Base-by-base conservation (phyloP, 2,329 filamentous ascomycete species). In the Sarocladium brachiariae region DNA sequence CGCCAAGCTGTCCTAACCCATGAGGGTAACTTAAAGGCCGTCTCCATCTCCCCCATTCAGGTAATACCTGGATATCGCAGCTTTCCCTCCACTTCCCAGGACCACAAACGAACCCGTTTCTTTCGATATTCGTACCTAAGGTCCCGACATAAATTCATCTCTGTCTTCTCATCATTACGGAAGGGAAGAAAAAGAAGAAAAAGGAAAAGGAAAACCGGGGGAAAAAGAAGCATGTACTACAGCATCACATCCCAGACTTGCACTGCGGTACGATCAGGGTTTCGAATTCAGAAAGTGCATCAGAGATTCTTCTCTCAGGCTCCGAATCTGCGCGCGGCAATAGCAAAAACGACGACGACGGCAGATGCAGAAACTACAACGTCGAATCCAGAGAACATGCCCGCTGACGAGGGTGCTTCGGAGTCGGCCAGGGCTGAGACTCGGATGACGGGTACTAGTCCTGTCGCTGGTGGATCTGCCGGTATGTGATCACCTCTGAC, bases 121-220 rank as follows among this genome's bases (percentile, higher is more conserved):
- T n/a, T n/a, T n/a, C n/a, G n/a, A n/a, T n/a, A n/a, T n/a, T n/a
- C n/a, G n/a, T n/a, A n/a, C n/a, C n/a, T n/a, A n/a, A n/a, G n/a
- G n/a, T n/a, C n/a, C n/a, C n/a, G n/a, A n/a, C n/a, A n/a, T n/a
- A n/a, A n/a, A n/a, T n/a, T n/a, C n/a, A 30, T 30, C 27, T 30
- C 13, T 30, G 27, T 13, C 27, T 30, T 30, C 13, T 30, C 27
- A n/a, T n/a, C n/a, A n/a, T 35, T 5, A 35, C 33, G 14, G 14
- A 35, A 0, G 70, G 71, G 56, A 73, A 72, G 1, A 65, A 70
- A 58, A 71, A 72, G 57, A 73, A 71, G 1, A 72, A 60, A 23
- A 72, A 67, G 4, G 68, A 68, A 45, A 73, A 71, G 1, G 59
- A 51, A 7, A 70, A 59, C 67, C 67, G 71, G 39, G 58, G n/a